Conservation (phyloP, 2,329 filamentous ascomycete species). For the Claviceps digitariae region DNA sequence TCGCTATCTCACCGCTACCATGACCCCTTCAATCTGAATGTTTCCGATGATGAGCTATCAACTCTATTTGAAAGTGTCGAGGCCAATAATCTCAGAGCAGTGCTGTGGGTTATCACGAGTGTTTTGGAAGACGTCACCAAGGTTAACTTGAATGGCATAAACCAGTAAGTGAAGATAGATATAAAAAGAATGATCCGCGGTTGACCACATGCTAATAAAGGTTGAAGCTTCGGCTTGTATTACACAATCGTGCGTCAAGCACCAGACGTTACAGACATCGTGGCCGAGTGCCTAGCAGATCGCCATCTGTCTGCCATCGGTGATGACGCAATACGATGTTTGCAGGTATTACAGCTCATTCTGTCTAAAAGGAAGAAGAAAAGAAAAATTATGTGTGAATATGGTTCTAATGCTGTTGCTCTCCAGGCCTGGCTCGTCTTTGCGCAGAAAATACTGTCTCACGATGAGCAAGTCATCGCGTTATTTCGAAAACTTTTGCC, state of each 20-base stretch:
- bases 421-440: slow-evolving; percentile 59
- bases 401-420: neutral
- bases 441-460: slow-evolving; percentile 49
- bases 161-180: slow-evolving; percentile 29
- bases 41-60: slow-evolving; percentile 27
- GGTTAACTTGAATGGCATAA: slow-evolving; percentile 46
- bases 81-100: slow-evolving; percentile 34
- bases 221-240: slow-evolving; percentile 24
- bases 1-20: slow-evolving; percentile 24
- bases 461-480: slow-evolving; percentile 41
- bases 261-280: slow-evolving; percentile 25
- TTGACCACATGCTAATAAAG: slow-evolving; percentile 2
- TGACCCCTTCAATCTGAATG: slow-evolving; percentile 10
- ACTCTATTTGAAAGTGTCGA: slow-evolving; percentile 35
- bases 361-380: neutral
- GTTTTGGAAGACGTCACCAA: slow-evolving; percentile 32
- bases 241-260: slow-evolving; percentile 26
- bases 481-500: slow-evolving; percentile 47
- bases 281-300: slow-evolving; percentile 21
- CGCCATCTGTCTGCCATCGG: slow-evolving; percentile 23
- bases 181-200: neutral
- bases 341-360: slow-evolving; percentile 33
- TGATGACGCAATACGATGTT: slow-evolving; percentile 44
- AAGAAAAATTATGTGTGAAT: neutral
- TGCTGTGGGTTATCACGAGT: slow-evolving; percentile 46